These are phyloP conservation scores for Fraxinus nigra DNA, from an alignment of 305 asterid genomes.

Conservation along the genomic window DNA sequence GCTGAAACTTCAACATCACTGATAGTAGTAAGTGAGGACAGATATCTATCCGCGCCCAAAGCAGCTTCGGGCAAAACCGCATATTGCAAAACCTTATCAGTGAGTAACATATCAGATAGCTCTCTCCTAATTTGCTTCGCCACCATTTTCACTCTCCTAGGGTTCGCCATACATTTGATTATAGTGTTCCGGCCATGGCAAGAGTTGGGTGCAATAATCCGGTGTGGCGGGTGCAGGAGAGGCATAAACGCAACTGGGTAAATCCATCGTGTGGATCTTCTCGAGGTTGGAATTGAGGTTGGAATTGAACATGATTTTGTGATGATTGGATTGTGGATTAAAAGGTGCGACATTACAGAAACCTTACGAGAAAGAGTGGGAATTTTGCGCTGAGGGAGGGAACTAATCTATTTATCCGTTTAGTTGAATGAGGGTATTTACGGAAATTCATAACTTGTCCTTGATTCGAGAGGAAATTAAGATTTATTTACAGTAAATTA, in stretches of 20 bases:
- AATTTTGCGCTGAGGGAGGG: neutral
- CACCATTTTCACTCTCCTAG: constrained; percentile 95
- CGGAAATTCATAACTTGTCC: neutral
- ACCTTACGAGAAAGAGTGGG: neutral
- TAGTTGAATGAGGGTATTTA: neutral
- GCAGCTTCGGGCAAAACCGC: constrained; percentile 97
- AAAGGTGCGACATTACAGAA: constrained; percentile 53
- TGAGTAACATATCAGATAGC: constrained; percentile 82
- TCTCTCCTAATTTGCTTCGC: constrained; percentile 90
- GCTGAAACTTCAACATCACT: constrained; percentile 91
- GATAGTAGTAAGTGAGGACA: constrained; percentile 86
- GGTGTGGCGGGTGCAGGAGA: constrained; percentile 32
- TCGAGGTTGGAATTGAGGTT: constrained; percentile 18
- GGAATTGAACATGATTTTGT: constrained; percentile 36
- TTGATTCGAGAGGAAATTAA: neutral
- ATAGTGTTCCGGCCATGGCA: constrained; percentile 10
- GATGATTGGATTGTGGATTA: constrained; percentile 39
- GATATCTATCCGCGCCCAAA: constrained; percentile 88
- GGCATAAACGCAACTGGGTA: constrained; percentile 22
- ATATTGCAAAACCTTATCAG: constrained; percentile 80
- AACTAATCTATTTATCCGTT: neutral
- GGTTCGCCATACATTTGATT: constrained; percentile 83
- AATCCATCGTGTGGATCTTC: constrained; percentile 29
- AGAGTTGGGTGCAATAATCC: constrained; percentile 10
- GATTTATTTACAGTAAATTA: too few species aligned